A percentile compares a stretch with the other conserved stretches of the same genome.
Conservation (phyloP, 345 rosid species). For the Turnera subulata region DNA sequence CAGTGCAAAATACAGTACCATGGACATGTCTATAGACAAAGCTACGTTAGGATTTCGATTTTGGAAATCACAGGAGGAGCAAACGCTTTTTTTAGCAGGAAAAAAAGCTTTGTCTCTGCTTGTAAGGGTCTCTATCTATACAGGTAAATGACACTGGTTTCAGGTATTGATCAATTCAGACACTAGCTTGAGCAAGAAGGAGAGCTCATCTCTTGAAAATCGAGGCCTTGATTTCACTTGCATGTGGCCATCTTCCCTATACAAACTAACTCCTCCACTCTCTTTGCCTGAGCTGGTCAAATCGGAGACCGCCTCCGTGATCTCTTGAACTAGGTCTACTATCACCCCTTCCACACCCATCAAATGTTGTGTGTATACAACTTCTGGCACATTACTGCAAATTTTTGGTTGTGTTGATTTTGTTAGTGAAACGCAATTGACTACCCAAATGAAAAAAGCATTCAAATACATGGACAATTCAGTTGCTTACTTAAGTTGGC, state of each 20-base stretch:
- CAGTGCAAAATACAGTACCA: too few species aligned
- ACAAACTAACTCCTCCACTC: background rate
- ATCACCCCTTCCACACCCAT: constrained; percentile 30
- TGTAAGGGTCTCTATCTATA: background rate
- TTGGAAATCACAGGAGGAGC: too few species aligned
- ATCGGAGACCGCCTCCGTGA: constrained; percentile 12
- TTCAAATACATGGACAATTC: background rate
- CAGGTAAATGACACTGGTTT: background rate
- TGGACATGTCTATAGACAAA: too few species aligned
- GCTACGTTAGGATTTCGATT: too few species aligned
- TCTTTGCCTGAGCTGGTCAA: background rate
- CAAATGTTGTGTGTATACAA: constrained; percentile 18
- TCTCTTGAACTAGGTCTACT: constrained; percentile 22
- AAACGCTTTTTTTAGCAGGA: background rate
- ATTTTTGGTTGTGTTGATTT: too few species aligned
- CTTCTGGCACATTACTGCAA: constrained; percentile 20
- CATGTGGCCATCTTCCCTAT: background rate
- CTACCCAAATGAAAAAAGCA: background rate
- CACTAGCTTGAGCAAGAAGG: background rate
- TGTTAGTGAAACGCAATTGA: background rate
- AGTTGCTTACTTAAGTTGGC: constrained; percentile 20
- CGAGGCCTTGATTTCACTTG: constrained; percentile 2
- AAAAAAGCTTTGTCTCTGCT: background rate
- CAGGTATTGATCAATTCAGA: background rate
- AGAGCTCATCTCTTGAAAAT: constrained; percentile 6